A percentile compares a stretch with the other conserved stretches of the same genome.
Conservation (phyloP, 257 asterid genomes). For the Ilex aquifolium region DNA sequence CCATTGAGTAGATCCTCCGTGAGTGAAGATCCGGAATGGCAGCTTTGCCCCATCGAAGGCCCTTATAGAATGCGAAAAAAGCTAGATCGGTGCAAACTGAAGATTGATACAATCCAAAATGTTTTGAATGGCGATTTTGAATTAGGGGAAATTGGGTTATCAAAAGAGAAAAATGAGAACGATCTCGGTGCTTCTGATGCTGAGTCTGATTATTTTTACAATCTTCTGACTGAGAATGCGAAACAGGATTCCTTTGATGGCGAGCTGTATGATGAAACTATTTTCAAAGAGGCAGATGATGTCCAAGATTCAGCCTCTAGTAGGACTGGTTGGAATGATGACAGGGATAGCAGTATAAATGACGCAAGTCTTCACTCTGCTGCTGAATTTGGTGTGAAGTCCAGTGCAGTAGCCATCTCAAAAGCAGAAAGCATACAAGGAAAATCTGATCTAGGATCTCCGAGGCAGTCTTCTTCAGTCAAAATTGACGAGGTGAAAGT, state of each 20-base stretch:
- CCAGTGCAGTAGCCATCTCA: constrained; percentile 64
- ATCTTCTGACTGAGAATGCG: constrained; percentile 51
- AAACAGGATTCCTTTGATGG: constrained; percentile 53
- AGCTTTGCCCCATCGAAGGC: constrained; percentile 99
- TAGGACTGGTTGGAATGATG: constrained; percentile 88
- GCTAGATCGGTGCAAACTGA: constrained; percentile 75
- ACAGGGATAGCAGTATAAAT: constrained; percentile 75
- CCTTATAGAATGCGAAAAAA: constrained; percentile 97
- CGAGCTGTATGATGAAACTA: constrained; percentile 63
- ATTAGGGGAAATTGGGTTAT: constrained; percentile 53
- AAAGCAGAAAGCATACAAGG: constrained; percentile 68
- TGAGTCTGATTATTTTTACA: constrained; percentile 52
- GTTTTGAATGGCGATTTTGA: constrained; percentile 59
- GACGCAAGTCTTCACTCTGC: constrained; percentile 94
- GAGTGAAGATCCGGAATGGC: constrained; percentile 73
- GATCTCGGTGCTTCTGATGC: constrained; percentile 45
- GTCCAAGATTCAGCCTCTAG: constrained; percentile 60
- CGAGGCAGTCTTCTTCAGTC: constrained; percentile 55
- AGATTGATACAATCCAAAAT: constrained; percentile 67
- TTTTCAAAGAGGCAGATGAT: constrained; percentile 68
- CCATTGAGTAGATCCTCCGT: constrained; percentile 55
- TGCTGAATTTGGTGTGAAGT: constrained; percentile 71
- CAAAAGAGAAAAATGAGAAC: constrained; percentile 62
- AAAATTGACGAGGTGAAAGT: constrained; percentile 61
- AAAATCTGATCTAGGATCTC: constrained; percentile 78